A percentile compares a stretch with the other conserved stretches of the same genome.
phyloP scores from a whole-genome alignment of 164 flowering plant genomes.

The Nymphaea colorata region DNA sequence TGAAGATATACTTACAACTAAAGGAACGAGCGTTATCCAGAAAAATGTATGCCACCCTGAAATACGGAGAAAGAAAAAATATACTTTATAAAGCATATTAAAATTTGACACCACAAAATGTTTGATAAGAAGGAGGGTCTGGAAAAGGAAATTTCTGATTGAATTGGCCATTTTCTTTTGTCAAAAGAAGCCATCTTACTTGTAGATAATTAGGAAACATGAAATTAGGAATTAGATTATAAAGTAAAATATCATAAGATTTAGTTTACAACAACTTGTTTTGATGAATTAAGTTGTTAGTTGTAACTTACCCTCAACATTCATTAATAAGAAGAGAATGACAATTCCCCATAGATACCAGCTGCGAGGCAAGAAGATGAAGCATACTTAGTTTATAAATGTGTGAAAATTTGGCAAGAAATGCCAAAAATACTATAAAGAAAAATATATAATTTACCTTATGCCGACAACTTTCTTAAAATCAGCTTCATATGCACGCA shows the following conservation, averaged over 20 bases:
- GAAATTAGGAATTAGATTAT: no score
- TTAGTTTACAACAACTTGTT: no score
- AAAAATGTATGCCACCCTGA: conserved; percentile 1
- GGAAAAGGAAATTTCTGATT: no score
- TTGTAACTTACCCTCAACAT: conserved; percentile 48
- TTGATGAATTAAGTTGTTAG: not conserved
- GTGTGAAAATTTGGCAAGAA: not conserved
- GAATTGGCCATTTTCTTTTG: no score
- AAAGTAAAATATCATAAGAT: no score
- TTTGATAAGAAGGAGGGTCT: no score
- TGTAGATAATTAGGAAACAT: no score
- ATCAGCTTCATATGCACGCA: conserved; percentile 52
- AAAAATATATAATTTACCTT: conserved; percentile 31
- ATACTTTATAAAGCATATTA: not conserved
- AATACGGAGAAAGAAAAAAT: not conserved
- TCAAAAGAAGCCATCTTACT: no score
- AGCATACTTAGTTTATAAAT: not conserved
- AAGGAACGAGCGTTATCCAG: not conserved
- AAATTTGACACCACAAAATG: no score
- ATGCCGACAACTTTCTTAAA: conserved; percentile 68
- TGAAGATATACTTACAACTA: not conserved
- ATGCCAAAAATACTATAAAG: conserved; percentile 1
- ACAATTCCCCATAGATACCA: conserved; percentile 84
- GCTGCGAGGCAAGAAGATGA: conserved; percentile 18
- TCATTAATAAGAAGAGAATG: conserved; percentile 68